Base-by-base conservation (phyloP, 164 flowering plant species). In the Macadamia tetraphylla region DNA sequence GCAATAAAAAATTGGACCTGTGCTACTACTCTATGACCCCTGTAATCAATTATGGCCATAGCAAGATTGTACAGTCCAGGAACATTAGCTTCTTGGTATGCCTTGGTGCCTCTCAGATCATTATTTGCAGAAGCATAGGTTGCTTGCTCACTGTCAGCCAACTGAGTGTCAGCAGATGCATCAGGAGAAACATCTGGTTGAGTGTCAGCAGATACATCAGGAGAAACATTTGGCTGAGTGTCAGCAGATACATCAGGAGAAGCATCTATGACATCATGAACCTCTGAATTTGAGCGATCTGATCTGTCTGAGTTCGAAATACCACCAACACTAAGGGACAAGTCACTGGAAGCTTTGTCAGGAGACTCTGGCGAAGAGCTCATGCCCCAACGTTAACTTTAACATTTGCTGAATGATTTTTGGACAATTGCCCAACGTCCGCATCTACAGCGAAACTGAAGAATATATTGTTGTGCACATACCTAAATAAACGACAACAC, bases 381-480 rank as follows among this genome's bases (percentile, higher is more conserved):
- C 13, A 62, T 10, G 60, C 18, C 68, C 70, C 71, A 74, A 17
- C 9, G 29, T 70, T 85, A 42, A 68, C 68, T 70, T 63, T 76
- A 64, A 57, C 67, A 80, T 75, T 75, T 57, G 78, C 70, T 7
- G 73, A 57, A 70, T 69, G 77, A 74, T 75, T 87, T 78, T 78
- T 88, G 9, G 84, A 72, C 58, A 89, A 67, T 78, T 81, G 91
- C 60, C 87, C 91, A 71, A 92, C 77, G 72, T 92, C 98, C 18
- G 89, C 88, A 84, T 95, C 99, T 68, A 95, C 91, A 65, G 99
- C 98, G 81, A 92, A 95, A 77, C 99, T 95, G 77, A 92, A 95
- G 85, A 95, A 95, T 83, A 95, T 92, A 76, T 95, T 95, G 84
- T 95, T 95, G 88, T 95, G 99, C 2, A 95, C 96, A 83, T 95